These are phyloP conservation scores for Borealophlyctis nickersoniae DNA, from an alignment of 192 early-diverging fungal species.

Conservation along the genomic window DNA sequence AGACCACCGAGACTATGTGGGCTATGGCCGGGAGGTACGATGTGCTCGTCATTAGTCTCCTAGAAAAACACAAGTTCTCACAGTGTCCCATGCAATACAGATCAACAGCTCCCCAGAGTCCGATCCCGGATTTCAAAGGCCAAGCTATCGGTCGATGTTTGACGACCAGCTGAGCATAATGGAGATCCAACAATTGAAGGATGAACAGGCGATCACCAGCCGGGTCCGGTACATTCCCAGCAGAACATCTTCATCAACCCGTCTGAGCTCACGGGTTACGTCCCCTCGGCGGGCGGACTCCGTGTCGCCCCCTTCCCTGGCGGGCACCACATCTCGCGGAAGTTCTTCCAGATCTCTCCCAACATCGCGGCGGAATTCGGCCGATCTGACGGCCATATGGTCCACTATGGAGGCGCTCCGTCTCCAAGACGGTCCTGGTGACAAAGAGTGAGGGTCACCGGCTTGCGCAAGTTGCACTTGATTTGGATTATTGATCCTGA, in stretches of 20 bases:
- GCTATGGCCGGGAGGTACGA: background rate
- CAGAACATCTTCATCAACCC: background rate
- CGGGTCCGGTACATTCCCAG: too few relatives aligned
- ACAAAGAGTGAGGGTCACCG: background rate
- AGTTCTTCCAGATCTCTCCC: background rate
- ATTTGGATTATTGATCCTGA: background rate
- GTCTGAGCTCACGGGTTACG: background rate
- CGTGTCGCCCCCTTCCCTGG: background rate
- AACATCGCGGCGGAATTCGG: background rate
- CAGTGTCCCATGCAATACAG: too few relatives aligned
- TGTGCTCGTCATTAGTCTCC: background rate
- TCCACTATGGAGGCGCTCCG: background rate
- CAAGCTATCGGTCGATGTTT: background rate
- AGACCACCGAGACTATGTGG: background rate
- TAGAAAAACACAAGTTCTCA: background rate
- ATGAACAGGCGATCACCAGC: background rate
- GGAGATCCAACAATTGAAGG: background rate
- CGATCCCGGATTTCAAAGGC: too few relatives aligned
- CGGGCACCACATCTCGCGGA: background rate
- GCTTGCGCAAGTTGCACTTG: background rate
- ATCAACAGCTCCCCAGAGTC: too few relatives aligned
- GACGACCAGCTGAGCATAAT: background rate
- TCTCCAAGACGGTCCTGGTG: background rate
- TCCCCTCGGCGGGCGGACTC: background rate
- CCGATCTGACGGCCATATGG: background rate